Conservation (phyloP, 2,329 filamentous ascomycete species). For the Claviceps arundinis region DNA sequence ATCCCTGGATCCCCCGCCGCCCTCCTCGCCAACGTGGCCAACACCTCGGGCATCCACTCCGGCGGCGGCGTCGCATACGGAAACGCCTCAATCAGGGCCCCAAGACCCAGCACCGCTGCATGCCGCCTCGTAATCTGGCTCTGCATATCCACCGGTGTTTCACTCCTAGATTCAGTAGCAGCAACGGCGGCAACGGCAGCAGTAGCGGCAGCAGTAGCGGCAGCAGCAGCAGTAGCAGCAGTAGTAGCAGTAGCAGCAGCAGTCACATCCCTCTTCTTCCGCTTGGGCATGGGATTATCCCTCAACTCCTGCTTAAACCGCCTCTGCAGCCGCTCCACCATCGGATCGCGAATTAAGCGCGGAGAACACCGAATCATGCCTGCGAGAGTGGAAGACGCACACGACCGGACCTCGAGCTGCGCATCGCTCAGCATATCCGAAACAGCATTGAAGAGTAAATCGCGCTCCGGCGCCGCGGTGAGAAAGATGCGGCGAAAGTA, state of each 20-base stretch:
- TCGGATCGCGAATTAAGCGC: constrained; percentile 59
- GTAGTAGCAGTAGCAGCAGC: too few species aligned
- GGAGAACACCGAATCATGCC: constrained; percentile 98
- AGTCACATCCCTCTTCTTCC: constrained; percentile 19
- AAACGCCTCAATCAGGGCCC: constrained; percentile 86
- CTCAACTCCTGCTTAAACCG: constrained; percentile 69
- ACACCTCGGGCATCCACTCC: constrained; percentile 81
- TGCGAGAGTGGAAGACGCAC: constrained; percentile 82
- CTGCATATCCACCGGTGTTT: constrained; percentile 57
- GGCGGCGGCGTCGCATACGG: constrained; percentile 91
- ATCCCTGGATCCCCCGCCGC: constrained; percentile 83
- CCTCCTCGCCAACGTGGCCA: constrained; percentile 71
- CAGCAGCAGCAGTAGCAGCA: too few species aligned
- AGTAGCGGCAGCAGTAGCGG: too few species aligned
- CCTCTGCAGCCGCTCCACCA: constrained; percentile 61
- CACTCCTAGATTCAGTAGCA: constrained; percentile 45
- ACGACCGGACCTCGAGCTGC: constrained; percentile 87
- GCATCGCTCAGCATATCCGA: constrained; percentile 85
- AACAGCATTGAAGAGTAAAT: constrained; percentile 79
- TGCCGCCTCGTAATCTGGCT: constrained; percentile 72
- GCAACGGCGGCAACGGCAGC: too few species aligned
- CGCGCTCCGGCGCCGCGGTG: constrained; percentile 59
- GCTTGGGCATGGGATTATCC: constrained; percentile 78
- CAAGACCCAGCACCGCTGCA: constrained; percentile 81
- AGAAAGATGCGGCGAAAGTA: constrained; percentile 96